These are phyloP conservation scores for Garcia nutans DNA, from an alignment of 345 rosid genomes.

Conservation along the genomic window DNA sequence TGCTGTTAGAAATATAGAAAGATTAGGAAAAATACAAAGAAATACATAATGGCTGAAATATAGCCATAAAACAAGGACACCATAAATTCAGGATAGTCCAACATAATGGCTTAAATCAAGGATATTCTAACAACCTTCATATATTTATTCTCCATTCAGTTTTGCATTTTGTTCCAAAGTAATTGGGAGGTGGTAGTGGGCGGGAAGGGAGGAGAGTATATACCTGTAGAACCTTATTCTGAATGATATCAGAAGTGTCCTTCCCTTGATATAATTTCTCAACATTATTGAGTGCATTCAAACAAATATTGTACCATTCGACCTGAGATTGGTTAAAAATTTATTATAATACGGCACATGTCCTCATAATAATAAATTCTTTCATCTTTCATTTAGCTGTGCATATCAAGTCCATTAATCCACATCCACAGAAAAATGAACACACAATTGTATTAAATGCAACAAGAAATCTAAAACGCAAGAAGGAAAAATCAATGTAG, in stretches of 20 bases:
- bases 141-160: not conserved
- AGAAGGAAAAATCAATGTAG: not conserved
- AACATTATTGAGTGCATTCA: slow-evolving; percentile 63
- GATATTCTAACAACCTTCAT: too few species aligned
- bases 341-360: not conserved
- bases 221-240: slow-evolving; percentile 79
- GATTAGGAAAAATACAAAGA: too few species aligned
- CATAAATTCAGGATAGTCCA: too few species aligned
- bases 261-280: slow-evolving; percentile 69
- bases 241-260: slow-evolving; percentile 64
- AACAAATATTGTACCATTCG: slow-evolving; percentile 80
- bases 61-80: too few species aligned
- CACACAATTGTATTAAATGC: not conserved
- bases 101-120: too few species aligned
- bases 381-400: not conserved
- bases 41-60: too few species aligned
- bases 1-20: too few species aligned
- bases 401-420: not conserved
- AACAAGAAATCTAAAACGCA: not conserved
- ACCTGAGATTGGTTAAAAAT: slow-evolving; percentile 39
- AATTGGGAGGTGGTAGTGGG: too few species aligned
- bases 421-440: not conserved
- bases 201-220: slow-evolving; percentile 14
- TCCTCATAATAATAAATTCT: not conserved
- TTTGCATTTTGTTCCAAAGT: not conserved